These are phyloP conservation scores for Inga leiocalycina DNA, from an alignment of 306 rosid genomes.

Conservation along the genomic window DNA sequence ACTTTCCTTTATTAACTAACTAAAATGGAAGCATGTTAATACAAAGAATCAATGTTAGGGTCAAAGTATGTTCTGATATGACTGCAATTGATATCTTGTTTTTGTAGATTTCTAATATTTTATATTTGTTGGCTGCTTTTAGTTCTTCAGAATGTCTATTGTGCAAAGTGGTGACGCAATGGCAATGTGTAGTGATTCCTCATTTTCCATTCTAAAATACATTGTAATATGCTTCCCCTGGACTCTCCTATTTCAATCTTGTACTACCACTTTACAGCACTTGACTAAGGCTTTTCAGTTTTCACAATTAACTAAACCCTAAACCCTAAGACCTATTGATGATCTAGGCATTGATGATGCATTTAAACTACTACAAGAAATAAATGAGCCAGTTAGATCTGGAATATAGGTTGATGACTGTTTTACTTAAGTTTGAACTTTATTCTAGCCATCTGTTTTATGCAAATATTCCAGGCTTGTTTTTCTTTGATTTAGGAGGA, in stretches of 20 bases:
- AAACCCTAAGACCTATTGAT: conserved; percentile 43
- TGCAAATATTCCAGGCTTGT: conserved; percentile 4
- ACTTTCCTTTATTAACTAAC: no score
- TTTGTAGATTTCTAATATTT: not conserved
- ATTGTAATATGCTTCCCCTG: conserved; percentile 39
- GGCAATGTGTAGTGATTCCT: conserved; percentile 59
- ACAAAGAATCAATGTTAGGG: conserved; percentile 51
- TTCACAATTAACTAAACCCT: not conserved
- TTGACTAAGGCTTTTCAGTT: not conserved
- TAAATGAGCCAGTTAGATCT: conserved; percentile 67
- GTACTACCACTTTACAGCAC: not conserved
- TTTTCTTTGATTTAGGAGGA: not conserved
- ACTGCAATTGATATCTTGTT: not conserved
- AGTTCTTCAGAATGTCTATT: conserved; percentile 55
- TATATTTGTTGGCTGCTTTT: not conserved
- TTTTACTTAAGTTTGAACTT: conserved; percentile 34
- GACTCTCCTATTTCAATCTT: not conserved
- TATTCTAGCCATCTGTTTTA: conserved; percentile 12
- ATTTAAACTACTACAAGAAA: conserved; percentile 65
- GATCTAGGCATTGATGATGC: conserved; percentile 76
- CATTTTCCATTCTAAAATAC: conserved; percentile 67
- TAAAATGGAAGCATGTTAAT: not conserved
- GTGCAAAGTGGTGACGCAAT: conserved; percentile 75
- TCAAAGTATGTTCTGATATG: conserved; percentile 49
- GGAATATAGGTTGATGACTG: conserved; percentile 75